Percentiles rank a stretch among this genome's conserved stretches.
These are phyloP conservation scores for Cutaneotrichosporon sp. DNA, from an alignment of 1,284 basidiomycete genomes.

Conservation along the genomic window DNA sequence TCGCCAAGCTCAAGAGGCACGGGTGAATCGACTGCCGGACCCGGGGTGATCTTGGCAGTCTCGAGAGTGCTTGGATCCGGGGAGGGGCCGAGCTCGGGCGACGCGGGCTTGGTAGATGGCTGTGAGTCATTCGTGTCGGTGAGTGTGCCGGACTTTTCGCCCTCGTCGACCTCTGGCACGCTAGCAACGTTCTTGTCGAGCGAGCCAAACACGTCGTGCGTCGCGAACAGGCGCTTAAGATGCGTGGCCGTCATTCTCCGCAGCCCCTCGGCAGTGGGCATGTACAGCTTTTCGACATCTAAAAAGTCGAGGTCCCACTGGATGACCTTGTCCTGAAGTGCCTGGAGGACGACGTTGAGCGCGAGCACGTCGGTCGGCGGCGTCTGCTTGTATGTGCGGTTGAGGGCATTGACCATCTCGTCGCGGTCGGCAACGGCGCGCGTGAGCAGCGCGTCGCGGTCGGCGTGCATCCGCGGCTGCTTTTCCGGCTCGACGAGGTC, in stretches of 20 bases:
- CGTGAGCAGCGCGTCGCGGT: conserved; percentile 54
- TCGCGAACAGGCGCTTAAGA: conserved; percentile 53
- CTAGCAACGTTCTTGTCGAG: conserved; percentile 42
- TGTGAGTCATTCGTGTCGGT: background rate
- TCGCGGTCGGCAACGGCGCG: conserved; percentile 68
- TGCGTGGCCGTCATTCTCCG: conserved; percentile 46
- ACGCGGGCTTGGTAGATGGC: conserved; percentile 4
- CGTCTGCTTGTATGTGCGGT: conserved; percentile 73
- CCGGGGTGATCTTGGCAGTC: background rate
- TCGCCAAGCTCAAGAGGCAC: background rate
- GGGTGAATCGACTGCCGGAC: conserved; percentile 5
- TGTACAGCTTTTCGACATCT: conserved; percentile 53
- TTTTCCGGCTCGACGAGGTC: conserved; percentile 46
- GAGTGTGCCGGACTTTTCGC: conserved; percentile 23
- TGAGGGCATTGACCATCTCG: conserved; percentile 69
- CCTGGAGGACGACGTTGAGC: conserved; percentile 78
- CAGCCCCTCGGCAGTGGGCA: conserved; percentile 49
- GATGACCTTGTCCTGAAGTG: conserved; percentile 90
- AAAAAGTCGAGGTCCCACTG: conserved; percentile 67
- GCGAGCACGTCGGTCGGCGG: conserved; percentile 77
- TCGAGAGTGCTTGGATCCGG: background rate
- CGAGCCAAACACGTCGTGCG: conserved; percentile 47
- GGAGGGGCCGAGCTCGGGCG: background rate
- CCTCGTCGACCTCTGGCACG: conserved; percentile 73
- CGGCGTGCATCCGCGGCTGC: conserved; percentile 31